Base-by-base conservation (phyloP, 1,284 basidiomycete species). In the Phellinidium pouzarii region DNA sequence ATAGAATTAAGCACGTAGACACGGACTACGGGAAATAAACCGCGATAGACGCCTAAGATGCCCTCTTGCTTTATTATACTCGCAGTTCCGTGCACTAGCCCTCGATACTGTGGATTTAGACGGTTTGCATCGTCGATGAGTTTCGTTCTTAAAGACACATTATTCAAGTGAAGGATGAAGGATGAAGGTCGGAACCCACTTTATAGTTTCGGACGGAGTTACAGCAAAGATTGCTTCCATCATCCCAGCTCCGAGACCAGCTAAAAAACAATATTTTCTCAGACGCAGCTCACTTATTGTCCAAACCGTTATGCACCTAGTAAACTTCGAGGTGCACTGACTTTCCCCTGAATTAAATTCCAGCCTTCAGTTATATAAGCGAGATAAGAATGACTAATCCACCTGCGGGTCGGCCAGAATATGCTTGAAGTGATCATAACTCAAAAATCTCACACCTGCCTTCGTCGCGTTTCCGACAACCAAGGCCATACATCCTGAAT, bases 201-300 rank as follows among this genome's bases (percentile, higher is more conserved):
- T 99, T 75, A 99, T 97, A 0, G 95, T 98, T 69, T 99, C 95
- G 6, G 91, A 94, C 0, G 95, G 96, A 0, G 95, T 98, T 4
- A 98, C 95, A 1, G 94, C 95, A 54, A 98, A 83, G 23, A 98
- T 67, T 1, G 95, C 94, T 69, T 99, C 95, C 66, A 78, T 87
- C 82, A 96, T 85, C 8, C 96, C 95, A 1, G 96, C 96, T 41
- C 93, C 94, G 3, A 99, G 73, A 37, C 96, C 95, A 48, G 96
- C 93, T 82, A 65, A 20, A 48, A 55, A 41, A 12, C 38, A 14
- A 25, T 23, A 53, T n/a, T n/a, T 37, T 27, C 29, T 51, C 29
- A 56, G 47, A 9, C 22, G 25, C 8, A 52, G 55, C 44, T 57
- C 29, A 44, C 3, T 50, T 29, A 37, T 41, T n/a, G 17, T 34